Evolutionary conservation across 257 asterid species (phyloP), one percentile per base, ranked within the genome.

Genomic region (Lycium barbarum): DNA sequence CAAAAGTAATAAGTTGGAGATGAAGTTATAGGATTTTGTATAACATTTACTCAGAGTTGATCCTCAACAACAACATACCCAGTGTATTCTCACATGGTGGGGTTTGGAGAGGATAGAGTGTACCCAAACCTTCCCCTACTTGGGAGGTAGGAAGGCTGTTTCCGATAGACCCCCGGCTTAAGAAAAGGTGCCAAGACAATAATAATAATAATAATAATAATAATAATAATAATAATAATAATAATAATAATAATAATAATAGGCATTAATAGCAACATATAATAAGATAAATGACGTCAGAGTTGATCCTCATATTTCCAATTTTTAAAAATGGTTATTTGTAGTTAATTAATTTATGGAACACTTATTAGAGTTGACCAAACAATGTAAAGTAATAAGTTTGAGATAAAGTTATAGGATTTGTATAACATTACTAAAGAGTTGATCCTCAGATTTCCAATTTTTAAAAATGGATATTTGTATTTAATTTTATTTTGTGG

Each of bases 1-100:
- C 81, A 74, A 74, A 12, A 22, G 22, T 22, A 74, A 49, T 49
- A 47, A 49, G 43, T 7, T 49, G 61, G 81, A 74, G 81, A 22
- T 20, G 3, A 13, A 49, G 62, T 47, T 74, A 11, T 14, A 67
- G 13, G 51, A 68, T 68, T 68, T 22, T 49, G 35, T 33, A 38
- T 3, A 35, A 14, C 49, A 68, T 40, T 70, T 40, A 70, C 54
- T 17, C 17, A 38, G 79, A 70, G 33, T 38, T 38, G 33, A 40
- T 38, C 38, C 15, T 45, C 12, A 43, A 40, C 4, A 26, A 26
- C 1, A 26, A 26, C 33, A 26, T 26, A 26, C 33, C 33, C 33
- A 26, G 33, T 26, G 33, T 26, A 26, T 26, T 26, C 33, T 26
- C 33, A 26, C 1, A 26, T 26, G 33, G 33, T 26, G 33, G 33